phyloP scores from a whole-genome alignment of 208 protist species.

The Trypanosoma avium region DNA sequence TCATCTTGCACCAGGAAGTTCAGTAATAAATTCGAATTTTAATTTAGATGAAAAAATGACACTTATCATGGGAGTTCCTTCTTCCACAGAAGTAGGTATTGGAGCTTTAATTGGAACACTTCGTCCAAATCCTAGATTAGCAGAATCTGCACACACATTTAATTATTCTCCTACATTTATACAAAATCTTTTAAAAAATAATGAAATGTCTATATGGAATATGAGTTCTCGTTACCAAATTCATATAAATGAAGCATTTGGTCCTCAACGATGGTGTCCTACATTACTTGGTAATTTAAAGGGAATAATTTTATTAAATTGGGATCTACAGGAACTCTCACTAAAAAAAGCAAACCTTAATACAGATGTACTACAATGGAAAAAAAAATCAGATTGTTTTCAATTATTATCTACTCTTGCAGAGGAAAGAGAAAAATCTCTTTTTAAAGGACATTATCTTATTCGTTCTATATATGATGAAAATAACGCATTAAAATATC shows the following conservation, averaged over 20 bases:
- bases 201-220: conserved; percentile 48
- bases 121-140: conserved; percentile 50
- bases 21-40: conserved; percentile 10
- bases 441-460: conserved; percentile 51
- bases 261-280: conserved; percentile 35
- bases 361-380: conserved; percentile 8
- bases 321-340: conserved; percentile 36
- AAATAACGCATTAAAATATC: conserved; percentile 3
- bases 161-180: conserved; percentile 6
- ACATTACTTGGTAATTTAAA: conserved; percentile 35
- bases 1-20: conserved; percentile 35
- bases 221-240: conserved; percentile 45
- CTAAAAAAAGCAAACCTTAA: neutral
- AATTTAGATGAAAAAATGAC: neutral
- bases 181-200: conserved; percentile 40
- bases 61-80: conserved; percentile 43
- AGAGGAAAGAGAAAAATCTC: conserved; percentile 19
- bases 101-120: conserved; percentile 69
- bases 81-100: conserved; percentile 43
- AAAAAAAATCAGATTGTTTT: neutral
- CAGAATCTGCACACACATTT: conserved; percentile 19
- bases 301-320: conserved; percentile 67
- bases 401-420: conserved; percentile 1
- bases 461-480: conserved; percentile 49
- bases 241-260: conserved; percentile 40